Evolutionary conservation across 805 yeast species (phyloP).

Genomic region (Yamadazyma akitaensis): DNA sequence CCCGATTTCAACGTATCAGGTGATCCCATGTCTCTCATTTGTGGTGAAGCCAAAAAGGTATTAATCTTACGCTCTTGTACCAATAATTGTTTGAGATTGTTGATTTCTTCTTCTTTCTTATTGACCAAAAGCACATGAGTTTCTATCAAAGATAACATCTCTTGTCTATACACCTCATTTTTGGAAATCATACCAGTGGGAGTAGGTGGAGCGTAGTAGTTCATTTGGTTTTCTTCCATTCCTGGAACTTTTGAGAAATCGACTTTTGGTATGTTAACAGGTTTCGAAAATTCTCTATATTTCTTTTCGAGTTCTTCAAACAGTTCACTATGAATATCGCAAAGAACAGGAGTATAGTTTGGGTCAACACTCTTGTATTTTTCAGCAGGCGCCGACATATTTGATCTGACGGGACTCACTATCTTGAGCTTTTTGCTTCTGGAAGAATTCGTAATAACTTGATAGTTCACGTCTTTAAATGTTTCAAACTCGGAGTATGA

Average conservation of each 20-base stretch:
- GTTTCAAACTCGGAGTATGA: conserved; percentile 14
- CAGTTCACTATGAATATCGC: background rate
- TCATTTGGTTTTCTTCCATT: background rate
- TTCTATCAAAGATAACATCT: conserved; percentile 22
- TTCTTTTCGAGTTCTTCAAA: background rate
- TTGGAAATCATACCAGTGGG: conserved; percentile 5
- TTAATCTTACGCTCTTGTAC: conserved; percentile 21
- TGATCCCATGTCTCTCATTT: background rate
- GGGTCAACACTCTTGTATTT: background rate
- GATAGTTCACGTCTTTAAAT: conserved; percentile 13
- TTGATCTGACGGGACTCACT: conserved; percentile 8
- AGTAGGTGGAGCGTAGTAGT: background rate
- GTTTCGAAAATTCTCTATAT: background rate
- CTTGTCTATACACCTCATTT: conserved; percentile 19
- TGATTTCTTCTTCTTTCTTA: conserved; percentile 26
- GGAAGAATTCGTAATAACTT: conserved; percentile 8
- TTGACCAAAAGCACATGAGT: conserved; percentile 20
- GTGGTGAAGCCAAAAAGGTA: conserved; percentile 12
- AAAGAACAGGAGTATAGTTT: background rate
- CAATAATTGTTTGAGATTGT: conserved; percentile 21
- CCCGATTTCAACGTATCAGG: background rate
- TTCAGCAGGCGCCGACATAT: background rate
- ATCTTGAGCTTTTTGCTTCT: conserved; percentile 8
- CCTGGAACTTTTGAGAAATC: background rate
- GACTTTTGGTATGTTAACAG: conserved; percentile 1